Base-by-base conservation (phyloP, 352 stramenopile genomes). In the Phytophthora brassicae region DNA sequence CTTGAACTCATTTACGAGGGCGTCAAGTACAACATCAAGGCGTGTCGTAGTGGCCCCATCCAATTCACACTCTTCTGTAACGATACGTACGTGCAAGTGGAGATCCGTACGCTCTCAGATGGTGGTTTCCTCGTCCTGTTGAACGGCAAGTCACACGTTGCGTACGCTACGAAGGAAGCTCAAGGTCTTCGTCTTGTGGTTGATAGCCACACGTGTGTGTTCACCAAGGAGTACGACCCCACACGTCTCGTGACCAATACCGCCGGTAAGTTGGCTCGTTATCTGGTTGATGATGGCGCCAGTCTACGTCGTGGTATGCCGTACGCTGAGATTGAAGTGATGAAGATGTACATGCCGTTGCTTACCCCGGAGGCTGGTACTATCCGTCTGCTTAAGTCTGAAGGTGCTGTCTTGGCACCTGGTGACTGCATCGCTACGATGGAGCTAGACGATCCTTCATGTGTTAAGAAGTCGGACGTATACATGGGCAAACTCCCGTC, bases 261-360 rank as follows among this genome's bases (percentile, higher is more conserved):
- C 48, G 96, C 97, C 2, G 97, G 98, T 43, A 99, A 99, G 79
- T 82, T 99, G 11, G 97, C 98, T n/a, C 97, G 98, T 39, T 99
- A 98, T 72, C 81, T 99, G n/a, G 96, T 99, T 23, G 81, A 97
- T 28, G 95, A 99, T 66, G 97, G 97, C 20, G 84, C 95, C 17
- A 90, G 94, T 8, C 73, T 96, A 28, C 84, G 84, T 70, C 84
- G 86, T 38, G 85, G 84, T 33, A 94, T 91, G 78, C 85, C 87
- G 57, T 96, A 91, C 66, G 87, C 86, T 33, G 87, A 96, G 64
- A 90, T 96, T 14, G 87, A 96, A 61, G 98, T 99, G n/a, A 99
- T 99, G 97, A 99, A 99, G 85, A 99, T 99, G 98, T 99, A 99
- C 84, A 99, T 99, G 97, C 97, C 97, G 20, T 83, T 99, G 36